Evolutionary conservation across 257 asterid genomes (phyloP).

Genomic region (Haberlea rhodopensis): DNA sequence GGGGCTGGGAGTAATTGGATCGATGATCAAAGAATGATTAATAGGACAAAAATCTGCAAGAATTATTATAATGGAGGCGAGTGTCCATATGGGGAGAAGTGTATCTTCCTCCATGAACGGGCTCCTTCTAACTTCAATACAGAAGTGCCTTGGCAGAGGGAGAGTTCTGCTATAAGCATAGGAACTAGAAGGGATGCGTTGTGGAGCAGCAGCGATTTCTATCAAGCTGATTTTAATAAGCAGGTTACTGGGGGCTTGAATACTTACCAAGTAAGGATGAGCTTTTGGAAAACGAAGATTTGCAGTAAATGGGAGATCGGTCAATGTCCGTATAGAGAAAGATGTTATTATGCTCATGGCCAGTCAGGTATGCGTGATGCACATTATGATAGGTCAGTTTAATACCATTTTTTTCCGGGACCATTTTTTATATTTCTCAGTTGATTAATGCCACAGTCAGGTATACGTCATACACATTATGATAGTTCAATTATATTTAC

Average conservation of each 20-base stretch:
- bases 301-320: conserved; percentile 86
- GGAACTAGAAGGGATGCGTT: conserved; percentile 36
- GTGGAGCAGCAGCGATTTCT: conserved; percentile 30
- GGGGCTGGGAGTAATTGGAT: conserved; percentile 36
- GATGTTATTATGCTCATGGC: conserved; percentile 79
- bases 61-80: conserved; percentile 77
- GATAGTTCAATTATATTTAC: no score
- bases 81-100: conserved; percentile 83
- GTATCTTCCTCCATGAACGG: conserved; percentile 73
- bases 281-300: conserved; percentile 56
- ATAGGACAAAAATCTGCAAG: conserved; percentile 78
- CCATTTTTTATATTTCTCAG: not conserved
- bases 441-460: no score
- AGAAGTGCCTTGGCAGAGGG: conserved; percentile 52
- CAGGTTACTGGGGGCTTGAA: conserved; percentile 22
- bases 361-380: conserved; percentile 51
- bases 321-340: conserved; percentile 63
- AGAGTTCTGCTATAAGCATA: conserved; percentile 63
- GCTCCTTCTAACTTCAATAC: conserved; percentile 35
- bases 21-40: conserved; percentile 61
- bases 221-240: conserved; percentile 29
- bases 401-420: not conserved
- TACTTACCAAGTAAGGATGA: conserved; percentile 28
- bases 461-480: no score
- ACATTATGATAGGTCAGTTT: not conserved